Conservation (phyloP, 495 filamentous ascomycete species). For the Parmelia sp. region DNA sequence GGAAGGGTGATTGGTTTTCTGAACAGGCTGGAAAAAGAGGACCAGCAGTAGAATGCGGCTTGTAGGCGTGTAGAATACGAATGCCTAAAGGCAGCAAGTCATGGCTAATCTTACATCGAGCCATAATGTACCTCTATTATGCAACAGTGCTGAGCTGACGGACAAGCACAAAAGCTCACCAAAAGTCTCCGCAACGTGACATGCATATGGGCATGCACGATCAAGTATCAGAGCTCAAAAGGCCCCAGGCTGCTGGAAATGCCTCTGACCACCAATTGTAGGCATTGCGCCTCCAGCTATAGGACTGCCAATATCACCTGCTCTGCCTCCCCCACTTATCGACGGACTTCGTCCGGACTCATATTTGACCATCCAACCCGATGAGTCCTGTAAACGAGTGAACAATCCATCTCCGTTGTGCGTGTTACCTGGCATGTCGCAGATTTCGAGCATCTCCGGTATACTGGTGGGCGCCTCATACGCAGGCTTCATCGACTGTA, state of each 20-base stretch:
- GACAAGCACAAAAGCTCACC: constrained; percentile 13
- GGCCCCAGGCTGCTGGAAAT: constrained; percentile 25
- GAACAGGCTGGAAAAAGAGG: constrained; percentile 33
- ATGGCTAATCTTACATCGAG: constrained; percentile 18
- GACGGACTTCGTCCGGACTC: constrained; percentile 45
- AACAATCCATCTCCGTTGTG: constrained; percentile 89
- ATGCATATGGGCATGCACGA: constrained; percentile 6
- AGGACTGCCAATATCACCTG: constrained; percentile 49
- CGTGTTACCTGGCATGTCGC: constrained; percentile 80
- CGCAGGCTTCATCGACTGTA: constrained; percentile 53
- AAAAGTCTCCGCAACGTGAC: constrained; percentile 8
- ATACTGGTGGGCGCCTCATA: constrained; percentile 55
- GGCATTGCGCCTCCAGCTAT: constrained; percentile 40
- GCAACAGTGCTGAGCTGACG: not conserved
- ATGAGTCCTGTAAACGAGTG: constrained; percentile 44
- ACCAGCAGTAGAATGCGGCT: not conserved
- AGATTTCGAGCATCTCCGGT: constrained; percentile 77
- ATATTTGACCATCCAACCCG: constrained; percentile 54
- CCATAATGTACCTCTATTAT: constrained; percentile 12
- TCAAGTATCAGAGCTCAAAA: constrained; percentile 14
- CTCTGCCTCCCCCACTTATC: constrained; percentile 36
- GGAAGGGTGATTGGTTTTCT: constrained; percentile 53
- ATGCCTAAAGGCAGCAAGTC: constrained; percentile 11
- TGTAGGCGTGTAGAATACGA: constrained; percentile 1
- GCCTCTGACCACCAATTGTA: constrained; percentile 36